Conservation (phyloP, 2,329 filamentous ascomycete species). For the Cylindrodendrum hubeiense region DNA sequence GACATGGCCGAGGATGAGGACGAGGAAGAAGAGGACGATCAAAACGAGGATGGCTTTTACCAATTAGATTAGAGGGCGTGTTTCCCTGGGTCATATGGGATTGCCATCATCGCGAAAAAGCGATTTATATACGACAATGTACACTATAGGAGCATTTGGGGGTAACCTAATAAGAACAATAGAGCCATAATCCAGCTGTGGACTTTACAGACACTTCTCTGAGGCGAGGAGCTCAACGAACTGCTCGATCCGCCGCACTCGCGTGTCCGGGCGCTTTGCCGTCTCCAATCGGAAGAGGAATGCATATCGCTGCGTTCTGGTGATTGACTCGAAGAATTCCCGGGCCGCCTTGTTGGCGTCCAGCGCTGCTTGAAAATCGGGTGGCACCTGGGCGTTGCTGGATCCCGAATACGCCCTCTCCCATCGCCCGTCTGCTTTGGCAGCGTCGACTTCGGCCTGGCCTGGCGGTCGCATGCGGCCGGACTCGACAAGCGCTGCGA, state of each 20-base stretch:
- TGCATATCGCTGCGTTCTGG: conserved; percentile 58
- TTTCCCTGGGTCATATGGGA: background rate
- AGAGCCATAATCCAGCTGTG: conserved; percentile 34
- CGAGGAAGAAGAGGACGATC: conserved; percentile 42
- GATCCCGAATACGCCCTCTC: conserved; percentile 66
- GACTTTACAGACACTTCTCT: conserved; percentile 39
- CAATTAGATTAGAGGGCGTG: conserved; percentile 24
- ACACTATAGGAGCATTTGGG: background rate
- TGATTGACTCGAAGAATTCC: conserved; percentile 57
- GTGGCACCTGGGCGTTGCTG: conserved; percentile 59
- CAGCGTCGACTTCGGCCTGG: conserved; percentile 63
- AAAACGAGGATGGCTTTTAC: conserved; percentile 26
- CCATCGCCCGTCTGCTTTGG: conserved; percentile 70
- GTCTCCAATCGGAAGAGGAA: conserved; percentile 61
- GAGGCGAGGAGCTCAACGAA: conserved; percentile 55
- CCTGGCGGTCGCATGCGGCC: conserved; percentile 64
- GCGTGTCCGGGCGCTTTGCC: conserved; percentile 52
- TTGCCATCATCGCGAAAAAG: background rate
- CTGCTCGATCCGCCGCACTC: conserved; percentile 53
- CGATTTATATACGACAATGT: background rate
- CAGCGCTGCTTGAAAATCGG: conserved; percentile 62
- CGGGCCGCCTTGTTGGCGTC: conserved; percentile 49
- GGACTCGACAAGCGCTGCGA: conserved; percentile 56
- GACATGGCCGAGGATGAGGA: conserved; percentile 52
- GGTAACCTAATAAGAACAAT: background rate